Evolutionary conservation across 2,329 filamentous ascomycete genomes (phyloP), one percentile per base, ranked within the genome.

Genomic region (Pezicula rhizophila): DNA sequence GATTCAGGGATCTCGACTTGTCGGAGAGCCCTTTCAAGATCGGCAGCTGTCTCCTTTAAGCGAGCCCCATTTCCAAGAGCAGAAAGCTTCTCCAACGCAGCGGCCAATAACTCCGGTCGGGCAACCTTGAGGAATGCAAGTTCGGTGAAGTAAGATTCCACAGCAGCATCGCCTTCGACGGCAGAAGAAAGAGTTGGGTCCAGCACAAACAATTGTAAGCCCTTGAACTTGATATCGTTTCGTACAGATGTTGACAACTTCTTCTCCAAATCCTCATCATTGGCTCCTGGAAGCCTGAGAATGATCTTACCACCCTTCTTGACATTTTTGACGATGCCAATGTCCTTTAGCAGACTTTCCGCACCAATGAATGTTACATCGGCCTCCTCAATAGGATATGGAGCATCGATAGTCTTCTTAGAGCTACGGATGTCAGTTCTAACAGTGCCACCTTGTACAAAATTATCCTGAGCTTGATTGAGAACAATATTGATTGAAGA

Each of bases 181-280:
- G 84, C 80, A 34, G 84, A 79, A 7, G 82, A 84, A 45, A 76
- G 75, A 1, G 84, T 74, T 5, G 85, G 75, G 64, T 99, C 89
- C 12, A 97, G 68, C 31, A 95, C 71, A 59, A 84, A 87, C 33
- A 99, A 76, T 53, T 84, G 72, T 31, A 91, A 73, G 31, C 78
- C 76, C 67, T 87, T 89, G 61, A 82, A 75, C 47, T 82, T 80
- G 45, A 96, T 70, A 12, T 78, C 74, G 68, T 87, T 89, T 63
- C 87, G 84, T 55, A 93, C 79, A 42, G 74, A 66, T 34, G 77
- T 74, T 2, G 89, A 80, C 5, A 99, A 73, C 59, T 87, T 84
- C 78, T 95, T 95, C 73, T 97, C 92, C 6, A 91, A 67, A 33
- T 96, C 90, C 40, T 95, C 92, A 45, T 89, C 81, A 71, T 95